Conservation (phyloP, 139 green algal genomes). For the Micractinium conductrix region DNA sequence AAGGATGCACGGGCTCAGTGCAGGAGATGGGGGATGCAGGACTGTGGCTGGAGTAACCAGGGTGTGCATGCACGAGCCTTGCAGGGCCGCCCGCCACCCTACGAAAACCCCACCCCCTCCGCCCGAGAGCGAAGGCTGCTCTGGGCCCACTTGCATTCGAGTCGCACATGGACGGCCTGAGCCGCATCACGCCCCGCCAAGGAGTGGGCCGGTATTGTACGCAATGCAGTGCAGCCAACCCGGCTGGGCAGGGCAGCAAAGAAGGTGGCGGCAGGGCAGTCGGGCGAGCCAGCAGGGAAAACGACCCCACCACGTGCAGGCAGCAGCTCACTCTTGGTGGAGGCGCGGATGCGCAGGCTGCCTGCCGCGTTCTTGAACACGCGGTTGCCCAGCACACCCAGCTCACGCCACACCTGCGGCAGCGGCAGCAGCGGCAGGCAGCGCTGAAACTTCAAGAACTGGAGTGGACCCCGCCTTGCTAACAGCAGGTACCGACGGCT, state of each 20-base stretch:
- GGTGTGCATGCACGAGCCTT: slow-evolving; percentile 20
- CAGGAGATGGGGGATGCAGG: no score
- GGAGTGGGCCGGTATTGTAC: slow-evolving; percentile 42
- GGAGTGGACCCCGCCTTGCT: no score
- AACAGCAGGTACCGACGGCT: no score
- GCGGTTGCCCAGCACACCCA: slow-evolving; percentile 59
- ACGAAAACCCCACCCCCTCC: slow-evolving; percentile 48
- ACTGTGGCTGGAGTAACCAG: slow-evolving; percentile 46
- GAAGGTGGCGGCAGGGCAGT: no score
- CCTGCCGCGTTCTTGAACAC: slow-evolving; percentile 80
- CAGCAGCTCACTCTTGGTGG: slow-evolving; percentile 36
- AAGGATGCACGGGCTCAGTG: no score
- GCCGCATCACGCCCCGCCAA: slow-evolving; percentile 52
- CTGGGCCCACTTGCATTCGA: slow-evolving; percentile 55
- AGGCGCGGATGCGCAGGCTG: slow-evolving; percentile 70
- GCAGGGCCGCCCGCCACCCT: slow-evolving; percentile 27
- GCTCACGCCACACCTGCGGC: slow-evolving; percentile 60
- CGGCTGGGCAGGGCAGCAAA: no score
- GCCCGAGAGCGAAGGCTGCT: slow-evolving; percentile 13
- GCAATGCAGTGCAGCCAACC: no score
- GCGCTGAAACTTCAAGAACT: no score
- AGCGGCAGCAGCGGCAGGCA: no score
- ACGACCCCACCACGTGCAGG: no score
- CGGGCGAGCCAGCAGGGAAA: no score
- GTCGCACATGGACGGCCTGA: slow-evolving; percentile 38